Base-by-base conservation (phyloP, 1,139 yeast species). In the Magnusiomyces suaveolens region DNA sequence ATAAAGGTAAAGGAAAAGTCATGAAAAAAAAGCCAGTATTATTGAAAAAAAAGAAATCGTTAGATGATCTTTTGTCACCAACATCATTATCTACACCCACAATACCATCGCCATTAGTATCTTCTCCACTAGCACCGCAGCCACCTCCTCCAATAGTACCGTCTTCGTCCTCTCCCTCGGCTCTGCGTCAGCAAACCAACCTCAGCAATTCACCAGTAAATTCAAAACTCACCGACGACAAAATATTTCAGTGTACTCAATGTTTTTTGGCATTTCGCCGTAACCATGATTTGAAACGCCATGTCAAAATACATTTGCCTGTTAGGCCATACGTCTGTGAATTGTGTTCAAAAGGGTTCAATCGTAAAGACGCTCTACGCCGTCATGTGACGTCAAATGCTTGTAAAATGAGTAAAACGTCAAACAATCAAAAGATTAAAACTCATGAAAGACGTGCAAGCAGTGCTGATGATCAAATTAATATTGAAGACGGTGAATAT, bases 271-370 rank as follows among this genome's bases (percentile, higher is more conserved):
- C 80, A 38, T 83, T 83, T 66, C 73, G 84, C 53, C 69, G 88
- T 41, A 79, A 84, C 1, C 76, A 81, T 12, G 88, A 82, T 66
- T 72, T 82, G 60, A 81, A 82, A 66, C 72, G 88, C 47, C 88
- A 83, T 62, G 84, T 80, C 60, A 76, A 79, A 56, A 82, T 80
- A 54, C 83, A 79, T 65, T 67, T 79, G 51, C 69, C 75, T 6
- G 66, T 66, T 3, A 54, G 66, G 3, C 86, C 88, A 1, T 83
- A 85, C 64, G 80, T 84, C 52, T 86, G 94, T 68, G 80, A 82
- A 14, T 70, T 74, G 32, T 86, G 94, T 70, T 87, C 87, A 43
- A 85, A 84, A 64, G 90, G 92, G 0, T 85, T 86, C 73, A 92
- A 92, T 1, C 70, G 94, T 49, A 84, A 84, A 64, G 94, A 85